Base-by-base conservation (phyloP, 257 asterid genomes). In the Avicennia marina region DNA sequence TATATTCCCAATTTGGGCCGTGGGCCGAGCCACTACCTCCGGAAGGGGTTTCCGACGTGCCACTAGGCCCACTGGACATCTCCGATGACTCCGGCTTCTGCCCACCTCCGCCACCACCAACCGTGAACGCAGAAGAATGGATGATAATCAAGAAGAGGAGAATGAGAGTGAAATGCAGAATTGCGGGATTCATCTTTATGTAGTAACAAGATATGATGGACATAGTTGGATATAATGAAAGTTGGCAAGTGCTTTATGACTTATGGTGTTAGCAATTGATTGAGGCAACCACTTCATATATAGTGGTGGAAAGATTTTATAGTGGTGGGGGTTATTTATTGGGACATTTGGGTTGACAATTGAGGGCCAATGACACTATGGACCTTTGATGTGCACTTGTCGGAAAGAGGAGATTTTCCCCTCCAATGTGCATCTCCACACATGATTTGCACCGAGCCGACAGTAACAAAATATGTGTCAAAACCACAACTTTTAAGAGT, bases 21-120 rank as follows among this genome's bases (percentile, higher is more conserved):
- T 69, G 75, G 44, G 60, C 81, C 18, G 79, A 67, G 7, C 87
- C 84, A 12, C 69, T 71, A 13, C 66, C 77, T 43, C 73, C 79
- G 7, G 51, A 56, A 3, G 77, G 75, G 2, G 67, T 56, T 2
- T 34, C 71, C 1, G 75, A 22, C 20, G 63, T 22, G 29, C 53
- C 62, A 20, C 25, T 45, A 12, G 75, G 62, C 21, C 12, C 72
- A 0, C 26, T 7, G 0, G 71, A 7, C 54, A 29, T 25, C 11
- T 69, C 68, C 8, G 61, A 33, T 0, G 68, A 16, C 21, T 18
- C 66, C 15, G 16, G n/a, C 57, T 49, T 72, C 24, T 39, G 45
- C 4, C 64, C 71, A 13, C 44, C 56, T 10, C 56, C 70, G 11
- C 20, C 33, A 4, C 54, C 58, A 6, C 46, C 34, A 2, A 15